Evolutionary conservation across 306 rosid species (phyloP), one percentile per base, ranked within the genome.

Genomic region (Medicago arabica): DNA sequence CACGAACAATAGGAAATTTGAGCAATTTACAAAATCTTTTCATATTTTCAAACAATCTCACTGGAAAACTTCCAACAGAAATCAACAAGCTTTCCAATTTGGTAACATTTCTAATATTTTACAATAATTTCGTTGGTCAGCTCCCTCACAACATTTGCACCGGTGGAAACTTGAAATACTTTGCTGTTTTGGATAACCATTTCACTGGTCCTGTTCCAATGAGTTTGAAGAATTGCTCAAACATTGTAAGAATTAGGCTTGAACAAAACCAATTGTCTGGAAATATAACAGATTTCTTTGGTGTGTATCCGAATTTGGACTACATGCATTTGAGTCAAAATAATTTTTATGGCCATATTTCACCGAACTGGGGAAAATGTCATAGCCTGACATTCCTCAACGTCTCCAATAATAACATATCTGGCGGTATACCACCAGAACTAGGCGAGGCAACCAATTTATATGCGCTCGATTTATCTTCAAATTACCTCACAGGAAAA

Each of bases 221-320:
- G 63, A 75, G 63, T 15, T 51, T 80, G 72, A 75, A 75, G 51
- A 69, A 80, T 49, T 81, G 80, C 21, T 58, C 64, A 0, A 67
- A 66, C 40, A 55, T 74, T 36, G 0, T 0, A 3, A 72, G 86
- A 69, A 10, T 81, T 12, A 47, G 82, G 54, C 69, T 83, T 19
- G 78, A 72, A 0, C 34, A 25, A 11, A 86, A 84, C 71, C 84
- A 78, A 5, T 3, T 83, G 0, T 15, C 21, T 39, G 86, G 80
- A 67, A 55, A 86, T 49, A 67, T 86, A 53, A 11, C 80, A 14
- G 34, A 83, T 1, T 77, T 23, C 51, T 72, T 78, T 54, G 82
- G 84, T 6, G 51, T 53, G 4, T 78, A 75, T 76, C 83, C 80
- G 8, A 9, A 25, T 36, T 57, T 83, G 70, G 0, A 15, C 6